These are phyloP conservation scores for Euphorbia tirucalli DNA, from an alignment of 345 rosid genomes.

Conservation along the genomic window DNA sequence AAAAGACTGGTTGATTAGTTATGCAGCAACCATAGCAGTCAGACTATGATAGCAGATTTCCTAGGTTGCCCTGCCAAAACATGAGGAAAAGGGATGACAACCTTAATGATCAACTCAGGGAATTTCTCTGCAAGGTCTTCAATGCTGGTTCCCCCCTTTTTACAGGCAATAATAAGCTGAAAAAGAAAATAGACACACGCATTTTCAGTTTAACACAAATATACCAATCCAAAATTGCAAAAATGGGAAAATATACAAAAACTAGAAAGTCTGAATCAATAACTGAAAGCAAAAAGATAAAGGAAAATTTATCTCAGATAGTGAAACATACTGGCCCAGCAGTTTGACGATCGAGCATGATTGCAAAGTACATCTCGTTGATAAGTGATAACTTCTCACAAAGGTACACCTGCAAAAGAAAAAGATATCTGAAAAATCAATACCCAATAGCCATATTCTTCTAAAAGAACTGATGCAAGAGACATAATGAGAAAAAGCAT, in stretches of 20 bases:
- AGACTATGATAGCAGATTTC: conserved; percentile 11
- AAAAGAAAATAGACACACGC: conserved; percentile 20
- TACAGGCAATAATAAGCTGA: conserved; percentile 93
- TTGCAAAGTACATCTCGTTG: conserved; percentile 99
- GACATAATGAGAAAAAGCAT: neutral
- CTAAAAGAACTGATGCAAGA: conserved; percentile 1
- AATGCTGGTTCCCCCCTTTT: conserved; percentile 98
- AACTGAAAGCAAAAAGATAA: conserved; percentile 6
- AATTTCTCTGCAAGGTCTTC: conserved; percentile 99
- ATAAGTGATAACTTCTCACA: conserved; percentile 87
- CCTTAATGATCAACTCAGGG: conserved; percentile 97
- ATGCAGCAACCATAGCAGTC: conserved; percentile 8
- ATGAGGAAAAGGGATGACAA: conserved; percentile 19
- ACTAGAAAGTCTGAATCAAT: conserved; percentile 2
- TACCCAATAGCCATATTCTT: neutral
- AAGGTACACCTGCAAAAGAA: conserved; percentile 73
- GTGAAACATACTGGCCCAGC: conserved; percentile 86
- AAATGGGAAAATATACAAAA: neutral
- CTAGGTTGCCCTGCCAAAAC: conserved; percentile 14
- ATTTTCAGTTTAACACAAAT: conserved; percentile 1
- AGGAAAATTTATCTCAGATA: neutral
- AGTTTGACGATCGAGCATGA: conserved; percentile 86
- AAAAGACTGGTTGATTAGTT: conserved; percentile 21
- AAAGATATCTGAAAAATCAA: conserved; percentile 10
- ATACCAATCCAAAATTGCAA: neutral